Base-by-base conservation (phyloP, 352 stramenopile genomes). In the Phytophthora pisi region DNA sequence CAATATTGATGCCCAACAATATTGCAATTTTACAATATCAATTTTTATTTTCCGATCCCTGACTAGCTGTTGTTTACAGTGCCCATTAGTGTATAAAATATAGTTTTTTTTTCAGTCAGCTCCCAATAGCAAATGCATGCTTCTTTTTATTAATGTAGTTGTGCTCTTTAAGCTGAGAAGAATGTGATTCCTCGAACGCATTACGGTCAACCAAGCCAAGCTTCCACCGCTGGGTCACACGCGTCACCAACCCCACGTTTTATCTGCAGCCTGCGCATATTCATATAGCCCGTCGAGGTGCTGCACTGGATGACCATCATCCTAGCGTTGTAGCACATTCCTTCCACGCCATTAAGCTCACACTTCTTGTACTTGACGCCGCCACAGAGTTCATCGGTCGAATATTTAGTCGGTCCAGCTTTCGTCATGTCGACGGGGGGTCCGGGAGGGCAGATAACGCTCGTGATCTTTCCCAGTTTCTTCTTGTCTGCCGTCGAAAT, bases 301-400 rank as follows among this genome's bases (percentile, higher is more conserved):
- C 64, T 56, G 47, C 66, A 78, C 10, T 43, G 49, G 28, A 74
- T 49, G 6, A 78, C 62, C 30, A 63, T 57, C 57, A 70, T 70
- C 8, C 58, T 55, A 11, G 36, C 49, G 28, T 75, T 78, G 58
- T 59, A 76, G 63, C 71, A 76, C 0, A 78, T 78, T 4, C 71
- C 71, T 10, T 57, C 58, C 2, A 15, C 16, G 18, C 61, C 64
- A 11, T 52, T 30, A 8, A 72, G 42, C 4, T 34, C 20, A 43
- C 71, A 78, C 40, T 73, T n/a, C 11, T 71, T 71, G 30, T 68
- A 78, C 38, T 74, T 23, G 13, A 74, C 56, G 0, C 71, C 71
- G 4, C 46, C 59, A 20, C 71, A 74, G 3, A 71, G 52, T 36
- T 59, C 55, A 15, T 76, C 59, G 0, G 76, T 75, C 7, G 76